Conservation (phyloP, 176 grass and related monocot species). For the Musa troglodytarum region DNA sequence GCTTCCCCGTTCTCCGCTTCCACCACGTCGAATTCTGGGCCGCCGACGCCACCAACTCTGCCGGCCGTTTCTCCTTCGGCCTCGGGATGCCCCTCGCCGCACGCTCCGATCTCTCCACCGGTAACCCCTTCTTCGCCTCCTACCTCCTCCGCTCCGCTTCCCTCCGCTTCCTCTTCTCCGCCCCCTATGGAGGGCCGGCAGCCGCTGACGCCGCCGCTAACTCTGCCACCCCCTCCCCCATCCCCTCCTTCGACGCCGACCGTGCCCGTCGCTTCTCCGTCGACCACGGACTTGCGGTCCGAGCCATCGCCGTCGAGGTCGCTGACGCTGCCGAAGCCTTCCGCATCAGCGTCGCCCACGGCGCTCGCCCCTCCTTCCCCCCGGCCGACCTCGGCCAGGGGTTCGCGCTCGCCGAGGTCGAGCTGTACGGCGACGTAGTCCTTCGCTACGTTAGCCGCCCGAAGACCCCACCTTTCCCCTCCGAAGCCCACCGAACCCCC, state of each 20-base stretch:
- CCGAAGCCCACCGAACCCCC: neutral
- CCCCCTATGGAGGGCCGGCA: slow-evolving; percentile 37
- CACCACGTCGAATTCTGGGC: slow-evolving; percentile 96
- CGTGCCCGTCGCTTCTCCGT: slow-evolving; percentile 39
- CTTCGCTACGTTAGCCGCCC: slow-evolving; percentile 70
- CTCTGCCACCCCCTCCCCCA: slow-evolving; percentile 5
- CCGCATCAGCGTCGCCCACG: slow-evolving; percentile 51
- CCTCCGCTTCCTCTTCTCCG: slow-evolving; percentile 76
- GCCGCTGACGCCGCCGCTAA: slow-evolving; percentile 23
- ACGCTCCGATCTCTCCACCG: slow-evolving; percentile 77
- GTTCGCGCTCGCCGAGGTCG: slow-evolving; percentile 67
- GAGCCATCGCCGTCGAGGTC: slow-evolving; percentile 58
- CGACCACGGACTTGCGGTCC: slow-evolving; percentile 68
- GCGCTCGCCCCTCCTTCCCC: slow-evolving; percentile 58
- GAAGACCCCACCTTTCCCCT: slow-evolving; percentile 9
- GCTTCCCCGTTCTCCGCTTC: slow-evolving; percentile 50
- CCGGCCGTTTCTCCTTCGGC: slow-evolving; percentile 68
- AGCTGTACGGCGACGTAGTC: slow-evolving; percentile 86
- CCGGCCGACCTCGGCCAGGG: slow-evolving; percentile 54
- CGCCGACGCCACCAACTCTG: slow-evolving; percentile 44
- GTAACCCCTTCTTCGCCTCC: slow-evolving; percentile 70
- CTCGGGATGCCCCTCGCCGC: slow-evolving; percentile 65
- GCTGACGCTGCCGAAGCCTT: slow-evolving; percentile 64
- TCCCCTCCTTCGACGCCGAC: slow-evolving; percentile 58
- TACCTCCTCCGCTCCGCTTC: slow-evolving; percentile 62